These are phyloP conservation scores for Cardamine chenopodiifolia DNA, from an alignment of 345 rosid species.

Conservation along the genomic window DNA sequence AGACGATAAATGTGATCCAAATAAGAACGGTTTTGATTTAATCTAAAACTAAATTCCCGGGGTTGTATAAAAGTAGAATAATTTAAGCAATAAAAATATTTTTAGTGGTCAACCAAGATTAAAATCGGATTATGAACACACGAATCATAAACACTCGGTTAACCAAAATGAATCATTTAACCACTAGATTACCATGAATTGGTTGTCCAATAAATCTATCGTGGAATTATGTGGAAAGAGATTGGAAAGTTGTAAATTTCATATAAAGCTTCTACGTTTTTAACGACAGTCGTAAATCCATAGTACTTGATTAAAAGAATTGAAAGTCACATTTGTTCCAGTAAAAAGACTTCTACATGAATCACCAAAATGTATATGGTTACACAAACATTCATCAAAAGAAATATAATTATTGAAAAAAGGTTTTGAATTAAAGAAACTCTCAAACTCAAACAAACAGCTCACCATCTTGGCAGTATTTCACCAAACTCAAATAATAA, in stretches of 20 bases:
- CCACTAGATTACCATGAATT: background rate
- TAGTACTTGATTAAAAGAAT: background rate
- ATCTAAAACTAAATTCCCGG: too few relatives aligned
- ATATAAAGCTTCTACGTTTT: background rate
- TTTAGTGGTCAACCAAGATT: too few relatives aligned
- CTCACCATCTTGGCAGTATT: slow-evolving; percentile 33
- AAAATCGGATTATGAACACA: too few relatives aligned
- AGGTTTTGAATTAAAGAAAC: slow-evolving; percentile 5
- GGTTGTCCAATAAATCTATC: background rate
- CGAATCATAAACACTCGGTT: background rate
- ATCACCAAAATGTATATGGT: background rate
- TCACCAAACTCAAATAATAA: slow-evolving; percentile 41
- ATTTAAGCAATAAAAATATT: too few relatives aligned
- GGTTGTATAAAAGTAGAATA: too few relatives aligned
- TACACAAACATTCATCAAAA: background rate
- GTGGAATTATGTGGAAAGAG: too few relatives aligned
- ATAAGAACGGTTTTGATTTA: too few relatives aligned
- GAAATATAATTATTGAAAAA: background rate
- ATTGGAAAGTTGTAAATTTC: background rate
- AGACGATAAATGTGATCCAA: too few relatives aligned
- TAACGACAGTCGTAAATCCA: background rate
- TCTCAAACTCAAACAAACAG: slow-evolving; percentile 34
- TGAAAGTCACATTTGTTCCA: background rate
- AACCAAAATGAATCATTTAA: background rate
- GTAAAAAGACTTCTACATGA: background rate